Base-by-base conservation (phyloP, 73 alveolate genomes). In the Tetrahymena elliotti region DNA sequence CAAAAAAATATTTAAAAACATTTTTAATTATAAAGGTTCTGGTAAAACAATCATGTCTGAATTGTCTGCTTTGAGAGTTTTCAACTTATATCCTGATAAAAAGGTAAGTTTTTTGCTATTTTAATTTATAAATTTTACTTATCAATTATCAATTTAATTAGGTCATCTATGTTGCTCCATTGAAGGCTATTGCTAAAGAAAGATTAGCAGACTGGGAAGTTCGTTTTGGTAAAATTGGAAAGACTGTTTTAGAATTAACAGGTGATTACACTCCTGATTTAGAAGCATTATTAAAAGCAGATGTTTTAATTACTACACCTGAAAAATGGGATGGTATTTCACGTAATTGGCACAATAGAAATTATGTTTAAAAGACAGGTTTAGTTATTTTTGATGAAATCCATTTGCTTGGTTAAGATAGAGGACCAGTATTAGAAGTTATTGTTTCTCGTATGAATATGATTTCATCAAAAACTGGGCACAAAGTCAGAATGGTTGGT, bases 271-370 rank as follows among this genome's bases (percentile, higher is more conserved):
- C 99, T 4, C 99, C 99, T 22, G 99, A 99, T 96, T 95, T 98
- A 53, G 96, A 35, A 15, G 96, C 98, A 53, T 6, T 97, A 36
- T 88, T 94, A 33, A 40, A 36, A 10, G 98, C 99, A 33, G 98
- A 97, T 95, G 98, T 98, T 10, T 97, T 98, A 84, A 98, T 98
- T 68, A 98, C 99, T 34, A 98, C 99, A 24, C 99, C 99, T 35
- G 99, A 98, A 97, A 99, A 99, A 97, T 99, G 99, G 99, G 99
- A 99, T 96, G 99, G 99, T 96, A 99, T 99, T 93, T 97, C 99
- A 33, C 97, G 99, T 92, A 98, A 98, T 93, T 99, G 99, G 99
- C 99, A 98, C 97, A 99, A 98, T 93, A 96, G 99, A 84, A 96
- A 97, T 47, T 99, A 99, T 98, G 97, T 99, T 84, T 97, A 98